Base-by-base conservation (phyloP, 2,329 filamentous ascomycete species). In the Passalora sequoiae region DNA sequence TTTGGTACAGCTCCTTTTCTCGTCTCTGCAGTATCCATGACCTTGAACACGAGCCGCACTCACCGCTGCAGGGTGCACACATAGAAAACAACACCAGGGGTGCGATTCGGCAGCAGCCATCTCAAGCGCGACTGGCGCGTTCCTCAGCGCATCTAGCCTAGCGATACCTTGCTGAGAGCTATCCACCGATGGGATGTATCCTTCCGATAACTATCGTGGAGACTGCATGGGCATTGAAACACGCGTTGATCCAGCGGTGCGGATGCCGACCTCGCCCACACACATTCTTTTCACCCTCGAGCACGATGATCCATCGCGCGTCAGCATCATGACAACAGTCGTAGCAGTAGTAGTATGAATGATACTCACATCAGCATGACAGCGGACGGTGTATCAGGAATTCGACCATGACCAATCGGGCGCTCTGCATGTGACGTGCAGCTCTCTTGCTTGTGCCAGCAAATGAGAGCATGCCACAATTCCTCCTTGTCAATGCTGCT, bases 401-500 rank as follows among this genome's bases (percentile, higher is more conserved):
- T 25, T 12, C 7, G 20, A 25, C 17, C 20, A 8, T 35, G 30
- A 33, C 48, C 35, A 40, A 47, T 43, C 44, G 48, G 43, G 48
- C 48, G 41, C 48, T 38, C 21, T 39, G 48, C 48, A 19, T 43
- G n/a, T 45, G 48, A 50, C 44, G 44, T 46, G 47, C 47, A 42
- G 31, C 16, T 5, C 17, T 4, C 12, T 30, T 29, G n/a, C n/a
- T n/a, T n/a, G n/a, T n/a, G n/a, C 17, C 47, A 46, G 50, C 55
- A 49, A 56, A 58, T 58, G 41, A 53, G 41, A 46, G 50, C 17
- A 41, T 56, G 55, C 55, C 55, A 56, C 53, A 54, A 53, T n/a
- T n/a, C n/a, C n/a, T n/a, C n/a, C n/a, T n/a, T n/a, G n/a, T n/a
- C n/a, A n/a, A n/a, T n/a, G n/a, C n/a, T n/a, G n/a, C n/a, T n/a